Evolutionary conservation across 139 green algal species (phyloP).

Genomic region (Asterochloris erici): DNA sequence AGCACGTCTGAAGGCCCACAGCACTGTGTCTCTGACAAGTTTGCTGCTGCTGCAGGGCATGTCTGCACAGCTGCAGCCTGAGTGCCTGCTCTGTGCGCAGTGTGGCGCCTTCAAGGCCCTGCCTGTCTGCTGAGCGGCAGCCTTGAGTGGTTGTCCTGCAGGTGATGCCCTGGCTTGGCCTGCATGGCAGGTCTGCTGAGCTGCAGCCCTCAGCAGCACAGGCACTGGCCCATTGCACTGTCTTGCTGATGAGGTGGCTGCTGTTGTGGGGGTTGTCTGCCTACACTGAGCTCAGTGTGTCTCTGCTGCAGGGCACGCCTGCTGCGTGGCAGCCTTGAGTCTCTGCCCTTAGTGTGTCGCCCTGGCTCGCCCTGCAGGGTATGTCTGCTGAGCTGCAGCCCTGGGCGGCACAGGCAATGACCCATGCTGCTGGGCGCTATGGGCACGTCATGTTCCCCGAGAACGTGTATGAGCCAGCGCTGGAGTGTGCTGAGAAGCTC

Average conservation of each 20-base stretch:
- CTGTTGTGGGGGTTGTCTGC: background rate
- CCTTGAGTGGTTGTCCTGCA: background rate
- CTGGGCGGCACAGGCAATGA: constrained; percentile 59
- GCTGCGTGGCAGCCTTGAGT: background rate
- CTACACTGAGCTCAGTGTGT: background rate
- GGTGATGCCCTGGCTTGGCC: background rate
- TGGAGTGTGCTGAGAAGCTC: constrained; percentile 52
- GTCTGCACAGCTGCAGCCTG: background rate
- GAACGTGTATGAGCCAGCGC: constrained; percentile 60
- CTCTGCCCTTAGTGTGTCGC: too few species aligned
- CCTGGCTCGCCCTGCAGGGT: constrained; percentile 35
- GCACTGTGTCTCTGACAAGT: too few species aligned
- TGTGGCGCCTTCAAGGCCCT: too few species aligned
- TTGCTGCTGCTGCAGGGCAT: background rate
- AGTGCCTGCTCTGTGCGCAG: background rate
- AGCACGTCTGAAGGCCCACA: too few species aligned
- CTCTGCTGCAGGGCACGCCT: background rate
- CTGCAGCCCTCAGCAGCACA: background rate
- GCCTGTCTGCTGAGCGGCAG: too few species aligned
- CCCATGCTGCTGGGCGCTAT: constrained; percentile 73
- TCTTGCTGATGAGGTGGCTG: background rate
- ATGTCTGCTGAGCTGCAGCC: constrained; percentile 51
- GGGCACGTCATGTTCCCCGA: constrained; percentile 96
- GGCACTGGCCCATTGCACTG: background rate
- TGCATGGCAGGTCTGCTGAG: background rate